phyloP scores from a whole-genome alignment of 768 basidiomycete species.

The Mycena pura region DNA sequence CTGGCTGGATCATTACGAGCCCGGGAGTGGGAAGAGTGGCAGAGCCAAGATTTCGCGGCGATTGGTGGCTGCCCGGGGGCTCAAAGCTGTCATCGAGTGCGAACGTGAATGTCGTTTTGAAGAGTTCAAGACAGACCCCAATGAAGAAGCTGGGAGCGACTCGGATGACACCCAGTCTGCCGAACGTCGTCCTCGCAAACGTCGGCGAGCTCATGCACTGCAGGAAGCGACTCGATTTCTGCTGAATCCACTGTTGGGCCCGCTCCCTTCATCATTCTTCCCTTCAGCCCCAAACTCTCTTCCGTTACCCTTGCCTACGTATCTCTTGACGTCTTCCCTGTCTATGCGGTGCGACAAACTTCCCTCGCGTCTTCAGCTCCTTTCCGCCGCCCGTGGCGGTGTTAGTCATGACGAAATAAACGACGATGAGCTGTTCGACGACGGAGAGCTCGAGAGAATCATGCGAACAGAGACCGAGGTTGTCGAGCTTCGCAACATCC shows the following conservation, averaged over 20 bases:
- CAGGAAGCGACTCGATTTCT: slow-evolving; percentile 61
- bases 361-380: slow-evolving; percentile 73
- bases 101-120: slow-evolving; percentile 66
- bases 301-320: slow-evolving; percentile 50
- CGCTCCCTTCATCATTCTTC: slow-evolving; percentile 27
- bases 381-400: slow-evolving; percentile 65
- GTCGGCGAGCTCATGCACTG: slow-evolving; percentile 41
- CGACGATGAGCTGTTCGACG: slow-evolving; percentile 77
- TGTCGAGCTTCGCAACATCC: slow-evolving; percentile 43
- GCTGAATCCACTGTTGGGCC: slow-evolving; percentile 58
- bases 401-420: slow-evolving; percentile 53
- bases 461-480: slow-evolving; percentile 62
- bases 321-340: slow-evolving; percentile 54
- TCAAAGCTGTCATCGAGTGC: slow-evolving; percentile 74
- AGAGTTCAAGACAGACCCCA: slow-evolving; percentile 30
- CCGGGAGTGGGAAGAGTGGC: slow-evolving; percentile 55
- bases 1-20: slow-evolving; percentile 70
- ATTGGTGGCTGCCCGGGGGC: slow-evolving; percentile 67
- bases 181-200: slow-evolving; percentile 32
- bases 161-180: slow-evolving; percentile 13
- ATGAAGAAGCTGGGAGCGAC: slow-evolving; percentile 14
- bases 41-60: slow-evolving; percentile 69
- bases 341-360: slow-evolving; percentile 34
- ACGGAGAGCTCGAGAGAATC: slow-evolving; percentile 70
- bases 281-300: slow-evolving; percentile 17